phyloP scores from a whole-genome alignment of 176 grass and related monocot species.

The Bromus sterilis region DNA sequence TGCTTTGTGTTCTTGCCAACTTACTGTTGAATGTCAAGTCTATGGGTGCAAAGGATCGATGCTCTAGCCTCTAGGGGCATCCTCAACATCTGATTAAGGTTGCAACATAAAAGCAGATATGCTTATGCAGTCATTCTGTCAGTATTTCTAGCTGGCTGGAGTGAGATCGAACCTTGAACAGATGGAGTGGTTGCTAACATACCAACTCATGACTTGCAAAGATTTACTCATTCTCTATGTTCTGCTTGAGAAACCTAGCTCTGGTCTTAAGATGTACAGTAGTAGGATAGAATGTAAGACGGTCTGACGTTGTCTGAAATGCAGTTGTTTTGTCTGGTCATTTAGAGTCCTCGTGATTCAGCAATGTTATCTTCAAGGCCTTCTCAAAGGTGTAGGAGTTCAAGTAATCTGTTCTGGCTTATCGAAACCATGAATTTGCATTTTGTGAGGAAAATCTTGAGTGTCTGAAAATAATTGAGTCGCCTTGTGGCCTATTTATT shows the following conservation, averaged over 20 bases:
- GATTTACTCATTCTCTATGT: background rate
- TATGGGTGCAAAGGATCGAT: background rate
- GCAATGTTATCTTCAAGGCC: background rate
- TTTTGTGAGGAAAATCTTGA: background rate
- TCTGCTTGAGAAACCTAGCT: background rate
- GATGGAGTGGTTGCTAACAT: background rate
- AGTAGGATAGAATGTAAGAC: background rate
- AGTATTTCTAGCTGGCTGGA: background rate
- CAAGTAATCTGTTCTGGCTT: background rate
- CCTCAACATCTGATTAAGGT: background rate
- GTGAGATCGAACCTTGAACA: background rate
- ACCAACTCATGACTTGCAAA: background rate
- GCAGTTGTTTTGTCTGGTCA: background rate
- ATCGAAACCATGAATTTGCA: background rate
- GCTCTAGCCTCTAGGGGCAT: background rate
- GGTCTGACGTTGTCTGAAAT: background rate
- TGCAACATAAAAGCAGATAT: background rate
- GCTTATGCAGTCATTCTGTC: background rate
- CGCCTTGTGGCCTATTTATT: no score
- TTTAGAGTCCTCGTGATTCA: background rate
- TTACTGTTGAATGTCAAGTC: background rate
- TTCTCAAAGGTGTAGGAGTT: background rate
- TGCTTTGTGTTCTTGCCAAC: background rate
- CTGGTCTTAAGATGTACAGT: background rate
- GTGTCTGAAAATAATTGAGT: background rate